phyloP scores from a whole-genome alignment of 2,329 filamentous ascomycete species.

The Alternaria arbusti region DNA sequence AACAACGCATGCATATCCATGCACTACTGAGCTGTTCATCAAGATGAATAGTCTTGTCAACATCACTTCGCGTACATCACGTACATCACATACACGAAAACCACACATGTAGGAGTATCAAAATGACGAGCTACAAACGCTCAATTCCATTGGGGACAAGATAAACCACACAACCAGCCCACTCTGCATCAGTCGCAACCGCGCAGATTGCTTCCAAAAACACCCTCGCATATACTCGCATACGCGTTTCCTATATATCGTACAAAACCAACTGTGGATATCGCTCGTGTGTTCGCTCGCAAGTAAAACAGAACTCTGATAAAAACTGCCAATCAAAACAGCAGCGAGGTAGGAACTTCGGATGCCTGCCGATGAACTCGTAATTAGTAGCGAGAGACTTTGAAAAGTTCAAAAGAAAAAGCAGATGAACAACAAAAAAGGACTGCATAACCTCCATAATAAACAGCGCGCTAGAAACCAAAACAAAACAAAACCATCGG shows the following conservation, averaged over 20 bases:
- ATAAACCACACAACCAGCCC: neutral
- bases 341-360: neutral
- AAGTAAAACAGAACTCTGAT: neutral
- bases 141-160: neutral
- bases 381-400: conserved; percentile 16
- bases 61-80: neutral
- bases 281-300: neutral
- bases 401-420: neutral
- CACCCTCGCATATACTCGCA: neutral
- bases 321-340: neutral
- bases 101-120: neutral
- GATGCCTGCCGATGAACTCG: neutral
- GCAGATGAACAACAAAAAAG: neutral
- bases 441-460: neutral
- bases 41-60: neutral
- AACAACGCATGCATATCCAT: neutral
- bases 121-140: neutral
- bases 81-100: neutral
- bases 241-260: neutral
- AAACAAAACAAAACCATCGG: neutral
- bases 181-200: neutral
- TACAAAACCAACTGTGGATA: neutral
- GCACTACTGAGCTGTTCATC: neutral
- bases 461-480: neutral
- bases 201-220: neutral